Base-by-base conservation (phyloP, 768 basidiomycete genomes). In the Grammothele lineata region DNA sequence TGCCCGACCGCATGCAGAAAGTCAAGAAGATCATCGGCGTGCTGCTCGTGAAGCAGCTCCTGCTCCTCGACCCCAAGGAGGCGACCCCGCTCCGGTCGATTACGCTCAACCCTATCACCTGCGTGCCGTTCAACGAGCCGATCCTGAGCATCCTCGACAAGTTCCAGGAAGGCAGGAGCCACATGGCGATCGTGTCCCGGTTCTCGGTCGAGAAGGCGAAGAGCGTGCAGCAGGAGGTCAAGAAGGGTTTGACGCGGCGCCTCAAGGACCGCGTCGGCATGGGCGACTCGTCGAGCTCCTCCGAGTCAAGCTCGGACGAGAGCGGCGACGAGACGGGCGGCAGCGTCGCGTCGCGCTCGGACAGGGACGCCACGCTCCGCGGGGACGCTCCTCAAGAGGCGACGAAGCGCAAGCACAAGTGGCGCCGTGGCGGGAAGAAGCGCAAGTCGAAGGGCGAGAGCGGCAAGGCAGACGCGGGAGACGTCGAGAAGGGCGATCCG, bases 171-270 rank as follows among this genome's bases (percentile, higher is more conserved):
- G 89, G 88, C 5, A 74, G 87, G 22, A 86, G 83, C 40, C 90
- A 92, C 62, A 91, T 93, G 78, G 90, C 90, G 21, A 84, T 92
- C 54, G 87, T 92, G 43, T 83, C 82, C 51, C 80, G 88, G 37
- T 80, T 87, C 55, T 85, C 81, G 43, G 74, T 74, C 11, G 80
- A 84, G 48, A 84, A 81, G 73, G 85, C 84, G 18, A 73, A 76
- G 26, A 82, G 81, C 33, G 80, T 89, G 40, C 89, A 88, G 73
- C 75, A 85, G 48, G 83, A 81, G 3, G 86, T 86, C 27, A 90
- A 88, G 59, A 76, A 78, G 41, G 81, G 84, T 10, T 69, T 91
- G 18, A 85, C 85, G 1, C 82, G 85, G 51, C 81, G 87, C 37
- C 70, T 91, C 19, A 80, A 83, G 51, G 74, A 80, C 48, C 79